Percentiles rank a stretch among this genome's conserved stretches.
Conservation (phyloP, 345 rosid species). For the Camelina neglecta region DNA sequence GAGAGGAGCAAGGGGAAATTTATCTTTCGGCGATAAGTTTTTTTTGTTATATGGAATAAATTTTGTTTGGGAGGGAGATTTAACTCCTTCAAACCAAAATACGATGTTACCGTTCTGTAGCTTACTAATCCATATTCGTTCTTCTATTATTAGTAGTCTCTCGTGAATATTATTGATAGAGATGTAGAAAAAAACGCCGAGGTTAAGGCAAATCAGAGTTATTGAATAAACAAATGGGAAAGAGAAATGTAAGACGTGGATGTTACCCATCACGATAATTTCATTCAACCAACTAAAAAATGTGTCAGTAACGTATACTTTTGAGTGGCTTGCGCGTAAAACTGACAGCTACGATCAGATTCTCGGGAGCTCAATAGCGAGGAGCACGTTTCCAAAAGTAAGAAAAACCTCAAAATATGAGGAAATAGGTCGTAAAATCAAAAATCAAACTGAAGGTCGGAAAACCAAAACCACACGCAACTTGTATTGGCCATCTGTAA, state of each 20-base stretch:
- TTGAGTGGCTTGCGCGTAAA: not conserved
- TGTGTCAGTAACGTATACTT: not conserved
- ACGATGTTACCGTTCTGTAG: not conserved
- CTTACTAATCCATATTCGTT: not conserved
- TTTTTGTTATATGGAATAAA: slow-evolving; percentile 29
- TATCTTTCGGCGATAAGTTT: slow-evolving; percentile 7
- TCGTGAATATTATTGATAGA: not conserved
- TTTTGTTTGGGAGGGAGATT: slow-evolving; percentile 20
- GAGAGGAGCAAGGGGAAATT: slow-evolving; percentile 8
- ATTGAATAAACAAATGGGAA: not conserved
- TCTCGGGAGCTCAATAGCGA: not conserved
- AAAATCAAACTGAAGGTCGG: not conserved
- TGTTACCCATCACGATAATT: not conserved
- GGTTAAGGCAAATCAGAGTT: not conserved
- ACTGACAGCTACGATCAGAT: slow-evolving; percentile 2
- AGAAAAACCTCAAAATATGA: not conserved
- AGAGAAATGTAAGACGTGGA: not conserved
- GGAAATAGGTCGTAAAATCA: not conserved
- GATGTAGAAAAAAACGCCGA: not conserved
- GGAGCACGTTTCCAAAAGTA: slow-evolving; percentile 7
- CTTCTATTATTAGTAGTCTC: no score
- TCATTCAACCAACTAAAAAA: not conserved
- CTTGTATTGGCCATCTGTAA: not conserved
- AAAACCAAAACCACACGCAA: not conserved
- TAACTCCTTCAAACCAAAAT: slow-evolving; percentile 3